Conservation (phyloP, 805 yeast species). For the Monosporozyma unispora region DNA sequence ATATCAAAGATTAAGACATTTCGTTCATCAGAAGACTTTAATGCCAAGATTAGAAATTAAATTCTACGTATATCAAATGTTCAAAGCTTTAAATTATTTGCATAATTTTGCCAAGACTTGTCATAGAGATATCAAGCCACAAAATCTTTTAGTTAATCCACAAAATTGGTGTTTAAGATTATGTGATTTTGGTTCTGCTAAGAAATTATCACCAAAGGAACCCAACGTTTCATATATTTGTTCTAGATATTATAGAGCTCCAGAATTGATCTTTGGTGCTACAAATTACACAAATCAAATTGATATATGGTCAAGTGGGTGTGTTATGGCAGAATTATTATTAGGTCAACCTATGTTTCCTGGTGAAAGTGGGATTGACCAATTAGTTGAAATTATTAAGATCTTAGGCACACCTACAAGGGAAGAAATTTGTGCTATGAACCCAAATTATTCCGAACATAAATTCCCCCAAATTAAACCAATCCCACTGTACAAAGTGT, state of each 20-base stretch:
- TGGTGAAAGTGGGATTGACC: slow-evolving; percentile 96
- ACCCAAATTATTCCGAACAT: slow-evolving; percentile 95
- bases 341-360: slow-evolving; percentile 96
- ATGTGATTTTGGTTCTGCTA: slow-evolving; percentile 96
- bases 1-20: slow-evolving; percentile 83
- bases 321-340: slow-evolving; percentile 95
- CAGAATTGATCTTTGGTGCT: slow-evolving; percentile 95
- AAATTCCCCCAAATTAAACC: slow-evolving; percentile 85
- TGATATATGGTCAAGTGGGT: slow-evolving; percentile 96
- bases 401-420: slow-evolving; percentile 91
- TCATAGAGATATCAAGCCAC: slow-evolving; percentile 95
- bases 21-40: slow-evolving; percentile 56
- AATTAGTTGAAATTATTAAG: slow-evolving; percentile 91
- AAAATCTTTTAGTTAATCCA: slow-evolving; percentile 78
- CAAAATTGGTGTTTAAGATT: slow-evolving; percentile 74
- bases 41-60: slow-evolving; percentile 91
- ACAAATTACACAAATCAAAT: slow-evolving; percentile 93
- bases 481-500: slow-evolving; percentile 60
- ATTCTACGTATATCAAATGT: slow-evolving; percentile 68
- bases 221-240: slow-evolving; percentile 96
- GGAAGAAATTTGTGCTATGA: slow-evolving; percentile 89
- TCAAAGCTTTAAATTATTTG: slow-evolving; percentile 71
- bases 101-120: slow-evolving; percentile 69
- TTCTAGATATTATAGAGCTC: slow-evolving; percentile 94
- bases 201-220: slow-evolving; percentile 77